Evolutionary conservation across 2,329 filamentous ascomycete genomes (phyloP).

Genomic region (Hymenoscyphus fructigenus): DNA sequence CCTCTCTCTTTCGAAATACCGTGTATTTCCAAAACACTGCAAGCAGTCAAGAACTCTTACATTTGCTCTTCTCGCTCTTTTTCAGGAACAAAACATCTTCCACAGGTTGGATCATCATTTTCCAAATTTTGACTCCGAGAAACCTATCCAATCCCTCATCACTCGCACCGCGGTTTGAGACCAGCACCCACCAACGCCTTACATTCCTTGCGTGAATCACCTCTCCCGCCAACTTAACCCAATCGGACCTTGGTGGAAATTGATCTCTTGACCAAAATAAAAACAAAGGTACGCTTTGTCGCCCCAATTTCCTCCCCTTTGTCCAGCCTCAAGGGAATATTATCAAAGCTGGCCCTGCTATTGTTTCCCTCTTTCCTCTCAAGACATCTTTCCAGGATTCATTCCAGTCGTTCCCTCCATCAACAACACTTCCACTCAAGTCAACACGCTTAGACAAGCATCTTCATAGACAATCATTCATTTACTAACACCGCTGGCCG

Average conservation of each 20-base stretch:
- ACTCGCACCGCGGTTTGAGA: constrained; percentile 5
- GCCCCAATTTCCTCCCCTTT: background rate
- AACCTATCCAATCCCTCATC: background rate
- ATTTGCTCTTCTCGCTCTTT: background rate
- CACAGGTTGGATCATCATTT: constrained; percentile 14
- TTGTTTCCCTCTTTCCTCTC: background rate
- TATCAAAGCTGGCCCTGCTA: background rate
- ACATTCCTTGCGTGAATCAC: constrained; percentile 7
- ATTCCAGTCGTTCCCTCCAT: background rate
- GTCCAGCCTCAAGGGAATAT: background rate
- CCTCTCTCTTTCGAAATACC: background rate
- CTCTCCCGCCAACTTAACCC: background rate
- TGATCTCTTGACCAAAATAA: constrained; percentile 1
- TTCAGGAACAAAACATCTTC: constrained; percentile 7
- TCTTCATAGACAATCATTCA: constrained; percentile 1
- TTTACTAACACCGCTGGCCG: constrained; percentile 27
- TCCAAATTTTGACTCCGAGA: background rate
- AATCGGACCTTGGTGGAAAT: constrained; percentile 8
- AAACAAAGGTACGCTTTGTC: constrained; percentile 6
- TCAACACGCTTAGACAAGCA: constrained; percentile 2
- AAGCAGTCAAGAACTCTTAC: background rate
- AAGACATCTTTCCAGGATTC: background rate
- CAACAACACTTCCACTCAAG: background rate
- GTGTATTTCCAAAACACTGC: background rate
- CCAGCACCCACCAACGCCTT: background rate